These are phyloP conservation scores for Blastobotrys robertii DNA, from an alignment of 805 yeast species.

Conservation along the genomic window DNA sequence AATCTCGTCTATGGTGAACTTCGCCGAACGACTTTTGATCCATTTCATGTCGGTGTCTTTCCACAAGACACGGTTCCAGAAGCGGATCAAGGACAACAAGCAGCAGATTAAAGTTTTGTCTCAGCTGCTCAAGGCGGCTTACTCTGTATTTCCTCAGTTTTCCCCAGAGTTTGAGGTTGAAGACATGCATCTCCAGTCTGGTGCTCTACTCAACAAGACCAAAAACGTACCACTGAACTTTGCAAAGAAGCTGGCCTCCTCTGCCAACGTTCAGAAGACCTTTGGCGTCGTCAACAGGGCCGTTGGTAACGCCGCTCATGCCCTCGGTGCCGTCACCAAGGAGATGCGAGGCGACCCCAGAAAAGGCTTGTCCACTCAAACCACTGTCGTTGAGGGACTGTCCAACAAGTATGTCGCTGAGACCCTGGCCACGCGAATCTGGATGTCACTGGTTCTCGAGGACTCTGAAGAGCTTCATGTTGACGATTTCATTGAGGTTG, in stretches of 20 bases:
- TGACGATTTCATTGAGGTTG: slow-evolving; percentile 27
- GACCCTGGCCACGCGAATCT: slow-evolving; percentile 29
- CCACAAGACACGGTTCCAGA: slow-evolving; percentile 31
- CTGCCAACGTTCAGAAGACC: slow-evolving; percentile 16
- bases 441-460: slow-evolving; percentile 33
- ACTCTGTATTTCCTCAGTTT: slow-evolving; percentile 26
- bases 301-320: slow-evolving; percentile 23
- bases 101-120: slow-evolving; percentile 22
- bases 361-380: slow-evolving; percentile 10
- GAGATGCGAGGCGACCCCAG: slow-evolving; percentile 14
- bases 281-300: slow-evolving; percentile 20
- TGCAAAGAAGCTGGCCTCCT: slow-evolving; percentile 12
- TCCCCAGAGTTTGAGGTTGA: slow-evolving; percentile 29
- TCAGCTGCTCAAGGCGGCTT: slow-evolving; percentile 25
- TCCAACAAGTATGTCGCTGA: slow-evolving; percentile 20
- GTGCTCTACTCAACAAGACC: slow-evolving; percentile 13
- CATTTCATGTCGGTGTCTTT: slow-evolving; percentile 31
- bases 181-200: slow-evolving; percentile 23
- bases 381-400: slow-evolving; percentile 27
- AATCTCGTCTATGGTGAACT: slow-evolving; percentile 27
- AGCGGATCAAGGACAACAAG: slow-evolving; percentile 29
- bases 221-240: slow-evolving; percentile 5
- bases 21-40: slow-evolving; percentile 29
- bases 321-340: slow-evolving; percentile 16
- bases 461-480: slow-evolving; percentile 25